Evolutionary conservation across 371 early-diverging fungal species (phyloP), one percentile per base, ranked within the genome.

Genomic region (Saksenaea vasiformis): DNA sequence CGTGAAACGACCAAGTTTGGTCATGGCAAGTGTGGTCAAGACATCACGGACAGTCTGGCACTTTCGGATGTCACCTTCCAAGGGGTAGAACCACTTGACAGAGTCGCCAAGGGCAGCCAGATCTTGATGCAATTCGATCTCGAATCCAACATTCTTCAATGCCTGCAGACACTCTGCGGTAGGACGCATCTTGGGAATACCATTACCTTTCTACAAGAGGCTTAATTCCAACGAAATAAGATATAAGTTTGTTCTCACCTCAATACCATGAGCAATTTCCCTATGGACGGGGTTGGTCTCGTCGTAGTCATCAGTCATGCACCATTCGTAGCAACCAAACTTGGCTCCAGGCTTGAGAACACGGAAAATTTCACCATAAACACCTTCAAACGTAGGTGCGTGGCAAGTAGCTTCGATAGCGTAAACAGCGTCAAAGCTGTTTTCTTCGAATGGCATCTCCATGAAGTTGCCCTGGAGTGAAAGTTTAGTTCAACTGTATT

Each of bases 351-450:
- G 95, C 81, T 95, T 95, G 61, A 97, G 71, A 11, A 94, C 90
- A 54, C 95, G 88, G 86, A 89, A 95, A 61, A 92, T 90, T 70
- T 96, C 93, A 27, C 86, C 82, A 72, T 95, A 96, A 53, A 92
- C 94, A 66, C 89, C 89, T 68, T 91, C 91, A 54, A 95, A 87
- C 1, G 83, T 77, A 13, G 91, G 92, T 0, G 93, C 91, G 61
- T 93, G 96, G 78, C 91, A 91, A 38, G 94, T 94, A 51, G 97
- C 97, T 82, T 97, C 97, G 70, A 97, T 92, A 41, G 95, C 95
- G 69, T 96, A 97, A 3, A 83, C 87, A 47, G 92, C 93, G 74
- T 97, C 97, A 56, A 91, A 93, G 31, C 81, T 55, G 71, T 83
- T 85, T 27, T 90, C 92, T 24, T 88, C 89, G 73, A 95, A 89